Evolutionary conservation across 805 yeast genomes (phyloP), one percentile per base, ranked within the genome.

Genomic region (Yarrowia sp.): DNA sequence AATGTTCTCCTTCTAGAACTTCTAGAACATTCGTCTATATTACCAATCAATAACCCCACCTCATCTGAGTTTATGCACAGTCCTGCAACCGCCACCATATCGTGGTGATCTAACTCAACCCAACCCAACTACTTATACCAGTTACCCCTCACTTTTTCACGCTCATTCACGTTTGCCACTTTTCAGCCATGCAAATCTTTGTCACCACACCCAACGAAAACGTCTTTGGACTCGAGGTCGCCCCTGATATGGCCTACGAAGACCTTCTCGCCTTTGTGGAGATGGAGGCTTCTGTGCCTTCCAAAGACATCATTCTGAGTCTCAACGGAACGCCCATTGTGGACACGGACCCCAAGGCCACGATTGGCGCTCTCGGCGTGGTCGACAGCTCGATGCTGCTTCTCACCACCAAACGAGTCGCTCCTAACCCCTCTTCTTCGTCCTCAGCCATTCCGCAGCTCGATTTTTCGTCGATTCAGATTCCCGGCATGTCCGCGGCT

Each of bases 401-500:
- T 1, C 33, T 64, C 12, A 64, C 60, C 12, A 61, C 66, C 7
- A 61, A 64, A 9, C 33, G 67, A 13, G 47, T 63, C 0, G 56
- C 47, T 17, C 67, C 46, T 9, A 39, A 60, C 12, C 53, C 42
- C 3, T 2, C 53, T 14, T 8, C 55, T 12, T 13, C 34, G 9
- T 19, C 49, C 14, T 2, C 15, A n/a, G 8, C 79, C 33, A n/a
- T 46, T 19, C 66, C 66, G 2, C 17, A 33, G 9, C 30, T 61
- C 13, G 64, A 58, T 14, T 58, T 58, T 14, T 58, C 64, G 17
- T 58, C 64, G 10, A 58, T 58, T 19, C 64, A 43, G 40, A 58
- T 58, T 13, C 64, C 64, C 0, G 63, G 43, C 2, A 17, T 34
- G 9, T 19, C 39, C 7, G 30, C 40, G 8, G 42, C 40, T 14